These are phyloP conservation scores for Alternaria arborescens DNA, from an alignment of 2,329 filamentous ascomycete species.

Conservation along the genomic window DNA sequence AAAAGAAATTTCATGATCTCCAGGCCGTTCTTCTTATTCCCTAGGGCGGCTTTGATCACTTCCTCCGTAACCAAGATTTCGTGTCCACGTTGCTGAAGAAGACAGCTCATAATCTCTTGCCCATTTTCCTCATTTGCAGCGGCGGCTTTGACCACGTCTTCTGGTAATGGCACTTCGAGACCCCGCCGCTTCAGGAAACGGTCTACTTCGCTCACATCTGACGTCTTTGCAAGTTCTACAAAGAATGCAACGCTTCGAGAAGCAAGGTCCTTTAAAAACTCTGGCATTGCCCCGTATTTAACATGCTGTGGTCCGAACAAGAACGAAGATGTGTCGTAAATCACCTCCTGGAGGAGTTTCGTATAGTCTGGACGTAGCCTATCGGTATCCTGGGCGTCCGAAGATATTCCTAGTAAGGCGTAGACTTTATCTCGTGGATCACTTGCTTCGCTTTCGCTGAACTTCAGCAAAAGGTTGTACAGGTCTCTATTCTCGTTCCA, in stretches of 20 bases:
- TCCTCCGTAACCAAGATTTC: too few species aligned
- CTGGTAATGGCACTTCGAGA: too few species aligned
- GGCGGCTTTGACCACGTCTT: too few species aligned
- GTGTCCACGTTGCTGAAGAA: too few species aligned
- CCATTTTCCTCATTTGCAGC: too few species aligned
- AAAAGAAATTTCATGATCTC: too few species aligned
- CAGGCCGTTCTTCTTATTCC: too few species aligned
- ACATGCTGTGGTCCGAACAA: background rate
- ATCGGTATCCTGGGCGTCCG: conserved; percentile 11
- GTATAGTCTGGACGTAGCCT: background rate
- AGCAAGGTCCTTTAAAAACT: background rate
- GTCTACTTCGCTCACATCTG: too few species aligned
- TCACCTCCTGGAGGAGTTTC: background rate
- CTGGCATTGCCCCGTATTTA: background rate
- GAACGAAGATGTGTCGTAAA: background rate
- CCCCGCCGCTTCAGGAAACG: too few species aligned
- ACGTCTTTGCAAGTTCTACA: background rate
- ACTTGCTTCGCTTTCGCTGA: conserved; percentile 25
- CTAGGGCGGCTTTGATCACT: too few species aligned
- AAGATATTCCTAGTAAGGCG: conserved; percentile 31
- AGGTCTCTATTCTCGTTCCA: conserved; percentile 26
- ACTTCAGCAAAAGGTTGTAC: conserved; percentile 25
- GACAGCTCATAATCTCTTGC: too few species aligned
- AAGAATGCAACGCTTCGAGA: background rate
- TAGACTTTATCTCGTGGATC: conserved; percentile 32